phyloP scores from a whole-genome alignment of 768 basidiomycete species.

The Terana coerulea region DNA sequence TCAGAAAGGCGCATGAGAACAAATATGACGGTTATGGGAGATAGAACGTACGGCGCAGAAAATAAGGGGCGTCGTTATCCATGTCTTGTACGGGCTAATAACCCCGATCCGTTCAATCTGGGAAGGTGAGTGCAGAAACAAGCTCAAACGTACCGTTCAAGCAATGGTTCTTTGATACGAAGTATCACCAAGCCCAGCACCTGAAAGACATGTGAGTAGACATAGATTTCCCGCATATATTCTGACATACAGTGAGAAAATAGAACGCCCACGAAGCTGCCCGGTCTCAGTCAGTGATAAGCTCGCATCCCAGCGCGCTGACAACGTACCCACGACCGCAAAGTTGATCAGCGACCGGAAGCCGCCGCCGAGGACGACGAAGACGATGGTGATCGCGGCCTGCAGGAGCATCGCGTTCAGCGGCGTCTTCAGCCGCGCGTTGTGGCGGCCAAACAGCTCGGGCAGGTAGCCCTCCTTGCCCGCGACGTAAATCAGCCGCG shows the following conservation, averaged over 20 bases:
- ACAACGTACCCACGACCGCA: slow-evolving; percentile 51
- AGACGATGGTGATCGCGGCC: slow-evolving; percentile 65
- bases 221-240: not conserved
- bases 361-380: slow-evolving; percentile 84
- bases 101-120: not conserved
- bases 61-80: slow-evolving; percentile 83
- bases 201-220: slow-evolving; percentile 32
- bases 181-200: slow-evolving; percentile 86
- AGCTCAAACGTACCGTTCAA: slow-evolving; percentile 68
- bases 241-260: slow-evolving; percentile 66
- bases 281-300: not conserved
- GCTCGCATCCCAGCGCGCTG: not conserved
- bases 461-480: slow-evolving; percentile 88
- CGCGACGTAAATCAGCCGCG: slow-evolving; percentile 87
- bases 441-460: slow-evolving; percentile 72
- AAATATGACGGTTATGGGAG: too few relatives aligned
- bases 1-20: not conserved
- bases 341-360: slow-evolving; percentile 89
- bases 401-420: slow-evolving; percentile 85
- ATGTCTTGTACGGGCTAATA: slow-evolving; percentile 84
- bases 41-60: slow-evolving; percentile 78
- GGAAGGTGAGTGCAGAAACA: too few relatives aligned
- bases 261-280: slow-evolving; percentile 82
- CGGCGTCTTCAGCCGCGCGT: slow-evolving; percentile 76
- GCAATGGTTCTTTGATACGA: slow-evolving; percentile 83